A percentile compares a stretch with the other conserved stretches of the same genome.
These are phyloP conservation scores for Panicum hallii DNA, from an alignment of 202 grass and related monocot species.

Conservation along the genomic window DNA sequence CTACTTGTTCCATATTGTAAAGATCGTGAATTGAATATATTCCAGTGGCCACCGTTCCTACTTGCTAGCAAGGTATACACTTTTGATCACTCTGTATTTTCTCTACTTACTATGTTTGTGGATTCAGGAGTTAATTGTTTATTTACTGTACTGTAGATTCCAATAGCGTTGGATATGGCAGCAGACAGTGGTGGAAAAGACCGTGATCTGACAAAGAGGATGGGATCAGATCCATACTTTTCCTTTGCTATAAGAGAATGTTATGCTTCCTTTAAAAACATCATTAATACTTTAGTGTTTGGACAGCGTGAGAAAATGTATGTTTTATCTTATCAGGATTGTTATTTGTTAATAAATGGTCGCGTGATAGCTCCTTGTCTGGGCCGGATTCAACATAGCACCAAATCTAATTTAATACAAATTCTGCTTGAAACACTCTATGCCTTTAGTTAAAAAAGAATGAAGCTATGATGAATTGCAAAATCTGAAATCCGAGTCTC, in stretches of 20 bases:
- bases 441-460: not conserved
- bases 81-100: conserved; percentile 29
- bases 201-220: conserved; percentile 86
- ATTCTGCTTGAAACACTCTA: not conserved
- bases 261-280: conserved; percentile 90
- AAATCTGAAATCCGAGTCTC: not conserved
- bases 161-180: conserved; percentile 98
- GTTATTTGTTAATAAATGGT: conserved; percentile 5
- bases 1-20: conserved; percentile 95
- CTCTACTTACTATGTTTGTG: conserved; percentile 29
- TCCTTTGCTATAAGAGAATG: conserved; percentile 87
- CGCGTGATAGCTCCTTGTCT: not conserved
- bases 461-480: not conserved
- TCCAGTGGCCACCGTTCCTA: conserved; percentile 90
- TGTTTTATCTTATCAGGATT: not conserved
- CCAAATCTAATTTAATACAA: not conserved
- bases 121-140: conserved; percentile 36
- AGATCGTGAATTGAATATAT: conserved; percentile 81
- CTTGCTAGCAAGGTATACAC: conserved; percentile 88
- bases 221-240: conserved; percentile 77
- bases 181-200: conserved; percentile 87
- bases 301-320: conserved; percentile 70
- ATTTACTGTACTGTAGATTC: conserved; percentile 61
- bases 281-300: conserved; percentile 79
- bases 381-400: not conserved